Evolutionary conservation across 371 early-diverging fungal species (phyloP).

Genomic region (Syncephalastrum racemosum): DNA sequence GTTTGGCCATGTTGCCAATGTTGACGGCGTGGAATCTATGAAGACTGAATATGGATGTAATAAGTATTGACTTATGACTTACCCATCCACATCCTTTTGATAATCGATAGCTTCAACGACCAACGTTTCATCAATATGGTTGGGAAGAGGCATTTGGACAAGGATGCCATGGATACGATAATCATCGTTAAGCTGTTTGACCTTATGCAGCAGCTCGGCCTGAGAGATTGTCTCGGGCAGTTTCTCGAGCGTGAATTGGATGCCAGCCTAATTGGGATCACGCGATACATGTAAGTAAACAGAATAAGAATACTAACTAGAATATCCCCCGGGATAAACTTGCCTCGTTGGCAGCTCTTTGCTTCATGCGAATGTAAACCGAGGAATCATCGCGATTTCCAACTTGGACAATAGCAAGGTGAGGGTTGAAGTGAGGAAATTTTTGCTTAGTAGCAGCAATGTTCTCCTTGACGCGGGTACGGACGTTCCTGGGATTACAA

Average conservation of each 20-base stretch:
- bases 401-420: conserved; percentile 86
- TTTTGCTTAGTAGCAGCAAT: conserved; percentile 58
- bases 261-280: conserved; percentile 52
- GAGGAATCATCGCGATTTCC: conserved; percentile 88
- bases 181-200: conserved; percentile 73
- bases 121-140: conserved; percentile 68
- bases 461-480: conserved; percentile 57
- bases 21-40: conserved; percentile 85
- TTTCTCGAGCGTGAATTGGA: conserved; percentile 52
- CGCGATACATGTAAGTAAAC: too few relatives aligned
- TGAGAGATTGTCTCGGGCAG: conserved; percentile 48
- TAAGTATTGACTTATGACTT: conserved; percentile 1
- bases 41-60: neutral
- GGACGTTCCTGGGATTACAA: conserved; percentile 40
- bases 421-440: conserved; percentile 71
- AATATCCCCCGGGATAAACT: too few relatives aligned
- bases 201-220: conserved; percentile 47
- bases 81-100: conserved; percentile 94
- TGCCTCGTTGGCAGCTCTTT: conserved; percentile 84
- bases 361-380: conserved; percentile 87
- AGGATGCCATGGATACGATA: conserved; percentile 86
- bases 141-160: conserved; percentile 91
- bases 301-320: too few relatives aligned
- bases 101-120: conserved; percentile 80
- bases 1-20: conserved; percentile 84